Percentiles rank a stretch among this genome's conserved stretches.
Evolutionary conservation across 1,284 basidiomycete genomes (phyloP).

Genomic region (Salmacisia buchloeana): DNA sequence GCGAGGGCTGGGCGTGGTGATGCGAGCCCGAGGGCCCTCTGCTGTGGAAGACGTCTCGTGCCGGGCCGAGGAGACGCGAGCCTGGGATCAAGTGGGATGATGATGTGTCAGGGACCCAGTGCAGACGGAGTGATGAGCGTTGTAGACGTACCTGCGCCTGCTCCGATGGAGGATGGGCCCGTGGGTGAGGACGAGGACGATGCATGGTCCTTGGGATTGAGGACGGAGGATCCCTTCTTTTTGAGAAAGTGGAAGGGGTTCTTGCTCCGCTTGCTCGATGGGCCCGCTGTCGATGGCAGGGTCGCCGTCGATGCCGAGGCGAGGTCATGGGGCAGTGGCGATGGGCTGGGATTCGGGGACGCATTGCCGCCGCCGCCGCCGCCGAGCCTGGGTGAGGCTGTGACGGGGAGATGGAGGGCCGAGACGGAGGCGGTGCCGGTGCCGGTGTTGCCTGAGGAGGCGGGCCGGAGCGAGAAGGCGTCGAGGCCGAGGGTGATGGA

Average conservation of each 20-base stretch:
- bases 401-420: slow-evolving; percentile 25
- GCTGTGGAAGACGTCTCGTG: background rate
- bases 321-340: no score
- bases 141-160: no score
- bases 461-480: background rate
- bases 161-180: background rate
- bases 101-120: no score
- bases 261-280: slow-evolving; percentile 22
- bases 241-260: slow-evolving; percentile 40
- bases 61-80: background rate
- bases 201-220: slow-evolving; percentile 12
- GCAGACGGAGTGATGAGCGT: no score
- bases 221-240: slow-evolving; percentile 27
- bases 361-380: no score
- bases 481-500: slow-evolving; percentile 29
- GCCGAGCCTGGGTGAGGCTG: no score
- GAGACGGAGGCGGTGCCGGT: background rate
- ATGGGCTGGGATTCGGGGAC: no score
- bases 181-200: slow-evolving; percentile 1
- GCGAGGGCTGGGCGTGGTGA: background rate
- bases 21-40: background rate
- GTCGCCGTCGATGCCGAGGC: no score
- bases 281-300: slow-evolving; percentile 7
- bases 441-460: background rate
- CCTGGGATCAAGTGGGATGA: background rate